These are phyloP conservation scores for Cordyceps cicadae DNA, from an alignment of 2,329 filamentous ascomycete genomes.

Conservation along the genomic window DNA sequence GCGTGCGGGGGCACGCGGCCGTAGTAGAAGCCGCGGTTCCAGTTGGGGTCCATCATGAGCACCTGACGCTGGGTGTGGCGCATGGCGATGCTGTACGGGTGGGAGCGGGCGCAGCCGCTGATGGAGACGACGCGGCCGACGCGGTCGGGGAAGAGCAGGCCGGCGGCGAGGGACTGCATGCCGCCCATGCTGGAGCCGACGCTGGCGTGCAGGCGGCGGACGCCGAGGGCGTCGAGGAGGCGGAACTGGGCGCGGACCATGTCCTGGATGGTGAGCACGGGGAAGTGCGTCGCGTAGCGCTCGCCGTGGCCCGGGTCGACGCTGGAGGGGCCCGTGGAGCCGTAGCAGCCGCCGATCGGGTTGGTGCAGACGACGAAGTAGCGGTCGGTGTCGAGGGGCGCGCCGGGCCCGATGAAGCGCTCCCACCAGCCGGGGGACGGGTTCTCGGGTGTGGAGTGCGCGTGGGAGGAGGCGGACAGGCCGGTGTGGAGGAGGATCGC, in stretches of 20 bases:
- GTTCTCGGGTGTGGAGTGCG: conserved; percentile 82
- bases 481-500: conserved; percentile 89
- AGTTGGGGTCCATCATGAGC: conserved; percentile 97
- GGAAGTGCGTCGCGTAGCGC: conserved; percentile 88
- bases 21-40: conserved; percentile 94
- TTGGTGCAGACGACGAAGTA: conserved; percentile 96
- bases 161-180: conserved; percentile 91
- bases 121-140: conserved; percentile 80
- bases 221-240: conserved; percentile 69
- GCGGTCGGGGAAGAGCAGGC: conserved; percentile 71
- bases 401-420: conserved; percentile 86
- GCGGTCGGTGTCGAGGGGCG: conserved; percentile 78
- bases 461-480: conserved; percentile 93
- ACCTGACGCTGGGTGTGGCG: conserved; percentile 95
- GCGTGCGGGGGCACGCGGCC: conserved; percentile 79
- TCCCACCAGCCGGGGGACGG: conserved; percentile 96
- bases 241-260: conserved; percentile 96
- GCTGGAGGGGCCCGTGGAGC: conserved; percentile 83
- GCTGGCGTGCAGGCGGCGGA: conserved; percentile 76
- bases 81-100: conserved; percentile 98
- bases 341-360: conserved; percentile 91
- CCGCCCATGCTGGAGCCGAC: conserved; percentile 97
- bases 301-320: conserved; percentile 82
- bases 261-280: conserved; percentile 90
- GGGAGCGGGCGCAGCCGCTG: conserved; percentile 85